These are phyloP conservation scores for Zygosaccharomyces bailii DNA, from an alignment of 805 yeast species.

Conservation along the genomic window DNA sequence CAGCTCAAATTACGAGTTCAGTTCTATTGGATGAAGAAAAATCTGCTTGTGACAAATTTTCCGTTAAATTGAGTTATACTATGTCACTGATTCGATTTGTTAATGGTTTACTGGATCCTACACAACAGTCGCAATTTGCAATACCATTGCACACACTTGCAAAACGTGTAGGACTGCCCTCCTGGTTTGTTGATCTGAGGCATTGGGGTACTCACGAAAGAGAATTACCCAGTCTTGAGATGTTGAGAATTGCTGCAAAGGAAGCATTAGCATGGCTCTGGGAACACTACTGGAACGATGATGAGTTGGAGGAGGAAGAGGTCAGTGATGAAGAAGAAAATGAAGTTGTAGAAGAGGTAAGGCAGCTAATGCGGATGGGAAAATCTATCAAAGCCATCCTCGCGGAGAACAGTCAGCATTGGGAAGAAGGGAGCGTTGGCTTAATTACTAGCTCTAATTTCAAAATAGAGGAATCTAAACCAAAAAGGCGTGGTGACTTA, in stretches of 20 bases:
- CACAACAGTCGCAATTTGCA: slow-evolving; percentile 74
- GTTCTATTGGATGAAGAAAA: slow-evolving; percentile 41
- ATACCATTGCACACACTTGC: slow-evolving; percentile 78
- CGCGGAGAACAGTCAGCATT: slow-evolving; percentile 17
- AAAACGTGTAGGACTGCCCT: slow-evolving; percentile 61
- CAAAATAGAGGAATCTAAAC: slow-evolving; percentile 49
- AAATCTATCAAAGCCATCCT: slow-evolving; percentile 8
- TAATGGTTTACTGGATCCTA: slow-evolving; percentile 85
- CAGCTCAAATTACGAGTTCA: slow-evolving; percentile 55
- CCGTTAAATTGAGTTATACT: slow-evolving; percentile 54
- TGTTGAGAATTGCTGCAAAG: slow-evolving; percentile 56
- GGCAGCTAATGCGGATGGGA: slow-evolving; percentile 8
- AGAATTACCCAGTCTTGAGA: slow-evolving; percentile 61
- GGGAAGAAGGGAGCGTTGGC: slow-evolving; percentile 18
- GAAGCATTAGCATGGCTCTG: slow-evolving; percentile 74
- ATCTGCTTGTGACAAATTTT: slow-evolving; percentile 19
- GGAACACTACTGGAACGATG: slow-evolving; percentile 64
- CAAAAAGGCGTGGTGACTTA: slow-evolving; percentile 24
- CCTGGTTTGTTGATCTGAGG: slow-evolving; percentile 81
- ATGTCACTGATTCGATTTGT: slow-evolving; percentile 82
- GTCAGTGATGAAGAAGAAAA: slow-evolving; percentile 22
- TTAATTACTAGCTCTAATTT: slow-evolving; percentile 28
- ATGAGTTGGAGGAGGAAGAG: slow-evolving; percentile 23
- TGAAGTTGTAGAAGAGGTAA: slow-evolving; percentile 12
- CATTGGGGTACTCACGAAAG: slow-evolving; percentile 90